Evolutionary conservation across 129 eudicot genomes (phyloP).

Genomic region (Escallonia herrerae): DNA sequence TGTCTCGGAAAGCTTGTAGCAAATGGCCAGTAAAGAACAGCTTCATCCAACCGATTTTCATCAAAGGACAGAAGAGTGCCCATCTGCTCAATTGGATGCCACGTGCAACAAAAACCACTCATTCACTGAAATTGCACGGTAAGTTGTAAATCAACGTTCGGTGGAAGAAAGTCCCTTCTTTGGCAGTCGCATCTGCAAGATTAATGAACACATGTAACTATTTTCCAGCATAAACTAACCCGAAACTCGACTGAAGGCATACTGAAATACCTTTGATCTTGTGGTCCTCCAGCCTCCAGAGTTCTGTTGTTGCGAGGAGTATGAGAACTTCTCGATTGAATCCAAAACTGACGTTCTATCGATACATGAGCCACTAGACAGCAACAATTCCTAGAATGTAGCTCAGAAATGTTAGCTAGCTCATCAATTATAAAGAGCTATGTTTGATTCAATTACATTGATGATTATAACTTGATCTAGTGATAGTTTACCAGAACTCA

Average conservation of each 20-base stretch:
- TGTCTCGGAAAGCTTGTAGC: not conserved
- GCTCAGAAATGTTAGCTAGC: not conserved
- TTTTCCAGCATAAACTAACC: not conserved
- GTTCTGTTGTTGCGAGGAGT: slow-evolving; percentile 34
- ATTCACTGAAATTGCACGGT: slow-evolving; percentile 5
- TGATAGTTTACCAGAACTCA: not conserved
- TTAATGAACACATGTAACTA: not conserved
- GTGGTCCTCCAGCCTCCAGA: slow-evolving; percentile 73
- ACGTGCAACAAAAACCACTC: not conserved
- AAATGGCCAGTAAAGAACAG: not conserved
- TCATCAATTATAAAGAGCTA: too few species aligned
- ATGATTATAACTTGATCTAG: not conserved
- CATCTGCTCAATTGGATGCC: not conserved
- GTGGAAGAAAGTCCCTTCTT: slow-evolving; percentile 27
- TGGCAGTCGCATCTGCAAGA: slow-evolving; percentile 76
- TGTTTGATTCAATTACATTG: too few species aligned
- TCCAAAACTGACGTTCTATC: slow-evolving; percentile 7
- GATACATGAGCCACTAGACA: slow-evolving; percentile 27
- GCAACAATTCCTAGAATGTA: slow-evolving; percentile 35
- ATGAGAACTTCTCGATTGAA: slow-evolving; percentile 53
- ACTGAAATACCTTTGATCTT: slow-evolving; percentile 50
- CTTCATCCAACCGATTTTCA: not conserved
- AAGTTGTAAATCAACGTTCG: slow-evolving; percentile 18
- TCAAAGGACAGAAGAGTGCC: not conserved
- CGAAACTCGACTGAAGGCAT: not conserved